Conservation (phyloP, 768 basidiomycete species). For the Postia placenta region DNA sequence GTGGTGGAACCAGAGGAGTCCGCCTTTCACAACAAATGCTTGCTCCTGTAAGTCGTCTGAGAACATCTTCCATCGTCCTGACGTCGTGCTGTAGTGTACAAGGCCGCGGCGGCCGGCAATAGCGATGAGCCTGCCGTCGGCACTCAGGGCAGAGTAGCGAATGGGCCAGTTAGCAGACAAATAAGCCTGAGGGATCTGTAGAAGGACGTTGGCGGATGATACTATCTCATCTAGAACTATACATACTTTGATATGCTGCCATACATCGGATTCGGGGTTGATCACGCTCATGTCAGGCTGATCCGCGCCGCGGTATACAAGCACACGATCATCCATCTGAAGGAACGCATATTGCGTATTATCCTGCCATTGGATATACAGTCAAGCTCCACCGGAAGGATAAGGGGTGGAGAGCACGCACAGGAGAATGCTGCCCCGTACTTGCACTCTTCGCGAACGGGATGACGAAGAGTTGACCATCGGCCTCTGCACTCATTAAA, state of each 20-base stretch:
- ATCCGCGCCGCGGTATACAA: constrained; percentile 93
- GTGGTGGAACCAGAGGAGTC: constrained; percentile 94
- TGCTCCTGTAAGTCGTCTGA: constrained; percentile 77
- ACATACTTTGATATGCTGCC: constrained; percentile 94
- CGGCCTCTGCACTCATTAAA: constrained; percentile 34
- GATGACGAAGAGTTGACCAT: constrained; percentile 74
- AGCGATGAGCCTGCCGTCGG: constrained; percentile 87
- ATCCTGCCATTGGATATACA: constrained; percentile 48
- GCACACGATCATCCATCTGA: constrained; percentile 89
- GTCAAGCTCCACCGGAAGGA: constrained; percentile 2
- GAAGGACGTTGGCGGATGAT: neutral
- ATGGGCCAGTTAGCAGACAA: constrained; percentile 91
- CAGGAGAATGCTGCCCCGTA: constrained; percentile 86
- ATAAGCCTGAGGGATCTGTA: constrained; percentile 84
- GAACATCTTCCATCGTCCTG: constrained; percentile 94
- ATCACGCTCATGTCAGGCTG: constrained; percentile 98
- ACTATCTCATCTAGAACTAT: too few relatives aligned
- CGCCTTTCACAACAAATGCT: constrained; percentile 82
- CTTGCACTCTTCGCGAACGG: constrained; percentile 96
- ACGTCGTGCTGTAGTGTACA: constrained; percentile 89
- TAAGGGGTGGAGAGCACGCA: constrained; percentile 34
- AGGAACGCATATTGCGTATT: constrained; percentile 94
- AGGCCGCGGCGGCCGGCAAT: constrained; percentile 89
- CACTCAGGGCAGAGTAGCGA: constrained; percentile 83
- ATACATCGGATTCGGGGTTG: constrained; percentile 95